Base-by-base conservation (phyloP, 164 flowering plant species). In the Annona squamosa region DNA sequence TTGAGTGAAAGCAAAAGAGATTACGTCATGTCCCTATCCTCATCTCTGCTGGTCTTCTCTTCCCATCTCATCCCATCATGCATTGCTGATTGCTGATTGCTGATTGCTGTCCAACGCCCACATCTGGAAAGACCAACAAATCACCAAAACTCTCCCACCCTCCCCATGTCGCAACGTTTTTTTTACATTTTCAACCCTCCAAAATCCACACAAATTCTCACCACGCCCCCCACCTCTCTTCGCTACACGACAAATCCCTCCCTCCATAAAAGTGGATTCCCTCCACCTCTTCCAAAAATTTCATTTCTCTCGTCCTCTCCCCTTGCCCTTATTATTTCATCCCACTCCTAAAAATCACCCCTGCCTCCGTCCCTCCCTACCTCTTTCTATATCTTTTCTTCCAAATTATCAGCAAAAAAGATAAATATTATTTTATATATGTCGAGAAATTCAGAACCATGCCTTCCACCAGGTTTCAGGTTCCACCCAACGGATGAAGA, bases 401-500 rank as follows among this genome's bases (percentile, higher is more conserved):
- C 37, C 1, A 26, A 26, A 26, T 26, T 26, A 26, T 26, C 37
- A 48, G 52, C 52, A 48, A 48, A 48, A 7, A 48, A 7, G 42
- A 7, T 43, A 19, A 2, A 48, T 17, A 2, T 0, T 59, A n/a
- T 62, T 46, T 18, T 19, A 65, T 64, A 42, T 72, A 70, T 57
- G 69, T 64, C 52, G 9, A 72, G 9, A 43, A 66, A 75, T 19
- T 62, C 69, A 7, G 47, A 72, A 65, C 56, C 37, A 67, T 5
- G 46, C 19, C 73, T 84, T 68, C 85, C 86, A 10, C 84, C 89
- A 17, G 91, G 91, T 4, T 88, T 82, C 74, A 77, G 91, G 57
- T 87, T 87, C 78, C 85, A 86, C 75, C 91, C 91, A 1, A 87
- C 89, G 1, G 91, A 88, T 72, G 91, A 88, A 71, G 91, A 88